Conservation (phyloP, 176 grass and related monocot species). For the Aegilops tauschii region DNA sequence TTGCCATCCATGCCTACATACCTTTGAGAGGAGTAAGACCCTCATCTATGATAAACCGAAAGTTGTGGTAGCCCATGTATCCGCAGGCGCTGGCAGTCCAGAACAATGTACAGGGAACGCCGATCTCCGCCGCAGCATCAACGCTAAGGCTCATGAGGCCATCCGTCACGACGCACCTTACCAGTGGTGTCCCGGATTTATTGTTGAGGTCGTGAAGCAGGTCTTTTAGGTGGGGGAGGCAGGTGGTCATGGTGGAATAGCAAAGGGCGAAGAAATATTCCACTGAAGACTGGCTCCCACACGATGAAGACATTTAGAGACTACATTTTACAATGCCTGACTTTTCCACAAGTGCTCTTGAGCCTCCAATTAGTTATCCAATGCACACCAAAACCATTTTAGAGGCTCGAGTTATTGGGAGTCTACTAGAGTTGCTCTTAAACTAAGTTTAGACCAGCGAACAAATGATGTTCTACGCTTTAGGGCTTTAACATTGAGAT, state of each 20-base stretch:
- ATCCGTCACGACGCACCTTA: conserved; percentile 34
- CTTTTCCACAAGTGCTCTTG: too few species aligned
- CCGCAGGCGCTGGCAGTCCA: conserved; percentile 44
- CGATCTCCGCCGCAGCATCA: conserved; percentile 29
- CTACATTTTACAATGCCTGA: too few species aligned
- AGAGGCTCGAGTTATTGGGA: too few species aligned
- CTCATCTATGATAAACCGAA: background rate
- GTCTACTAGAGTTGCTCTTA: too few species aligned
- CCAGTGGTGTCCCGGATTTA: background rate
- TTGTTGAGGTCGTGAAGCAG: conserved; percentile 3
- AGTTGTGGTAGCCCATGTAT: conserved; percentile 49
- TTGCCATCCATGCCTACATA: too few species aligned
- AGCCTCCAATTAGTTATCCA: too few species aligned
- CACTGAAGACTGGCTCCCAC: too few species aligned
- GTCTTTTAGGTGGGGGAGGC: conserved; percentile 4
- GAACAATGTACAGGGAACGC: conserved; percentile 31
- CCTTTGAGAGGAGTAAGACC: background rate
- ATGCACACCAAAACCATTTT: too few species aligned
- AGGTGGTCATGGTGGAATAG: background rate
- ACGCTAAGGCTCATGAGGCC: conserved; percentile 34
- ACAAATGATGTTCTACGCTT: too few species aligned
- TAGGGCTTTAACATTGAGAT: too few species aligned
- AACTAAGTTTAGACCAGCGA: too few species aligned
- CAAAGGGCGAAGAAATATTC: background rate
- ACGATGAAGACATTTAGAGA: too few species aligned